Percentiles rank a stretch among this genome's conserved stretches.
Evolutionary conservation across 257 asterid genomes (phyloP).

Genomic region (Solanum bukasovii): DNA sequence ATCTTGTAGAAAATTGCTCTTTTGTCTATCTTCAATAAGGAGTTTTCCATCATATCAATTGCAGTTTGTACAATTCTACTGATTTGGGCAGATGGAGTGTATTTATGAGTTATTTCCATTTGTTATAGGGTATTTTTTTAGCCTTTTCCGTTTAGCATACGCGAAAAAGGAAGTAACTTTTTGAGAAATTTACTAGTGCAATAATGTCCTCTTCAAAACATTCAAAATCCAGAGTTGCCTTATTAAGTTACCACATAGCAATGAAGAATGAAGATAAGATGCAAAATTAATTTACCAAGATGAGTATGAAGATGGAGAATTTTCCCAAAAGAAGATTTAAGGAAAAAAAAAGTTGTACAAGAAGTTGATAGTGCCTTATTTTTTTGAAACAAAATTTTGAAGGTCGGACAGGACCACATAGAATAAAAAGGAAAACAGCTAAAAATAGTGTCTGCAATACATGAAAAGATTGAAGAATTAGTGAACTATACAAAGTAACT

Average conservation of each 20-base stretch:
- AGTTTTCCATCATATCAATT: neutral
- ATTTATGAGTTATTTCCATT: neutral
- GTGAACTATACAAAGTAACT: neutral
- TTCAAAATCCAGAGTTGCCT: neutral
- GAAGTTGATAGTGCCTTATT: neutral
- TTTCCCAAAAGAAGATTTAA: neutral
- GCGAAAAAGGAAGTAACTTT: neutral
- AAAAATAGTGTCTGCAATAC: neutral
- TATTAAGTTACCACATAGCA: neutral
- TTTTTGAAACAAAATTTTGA: neutral
- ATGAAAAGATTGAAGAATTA: neutral
- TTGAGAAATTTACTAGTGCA: neutral
- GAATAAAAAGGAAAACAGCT: neutral
- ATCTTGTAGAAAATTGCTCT: neutral
- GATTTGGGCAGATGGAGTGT: neutral
- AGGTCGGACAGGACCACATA: neutral
- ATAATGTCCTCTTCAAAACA: neutral
- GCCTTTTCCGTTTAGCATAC: neutral
- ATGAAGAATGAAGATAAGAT: neutral
- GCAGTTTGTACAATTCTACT: neutral
- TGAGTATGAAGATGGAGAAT: neutral
- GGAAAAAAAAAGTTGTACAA: neutral
- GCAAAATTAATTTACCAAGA: neutral
- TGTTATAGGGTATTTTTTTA: neutral
- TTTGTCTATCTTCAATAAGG: neutral